Evolutionary conservation across 306 rosid species (phyloP).

Genomic region (Arachis hypogaea): DNA sequence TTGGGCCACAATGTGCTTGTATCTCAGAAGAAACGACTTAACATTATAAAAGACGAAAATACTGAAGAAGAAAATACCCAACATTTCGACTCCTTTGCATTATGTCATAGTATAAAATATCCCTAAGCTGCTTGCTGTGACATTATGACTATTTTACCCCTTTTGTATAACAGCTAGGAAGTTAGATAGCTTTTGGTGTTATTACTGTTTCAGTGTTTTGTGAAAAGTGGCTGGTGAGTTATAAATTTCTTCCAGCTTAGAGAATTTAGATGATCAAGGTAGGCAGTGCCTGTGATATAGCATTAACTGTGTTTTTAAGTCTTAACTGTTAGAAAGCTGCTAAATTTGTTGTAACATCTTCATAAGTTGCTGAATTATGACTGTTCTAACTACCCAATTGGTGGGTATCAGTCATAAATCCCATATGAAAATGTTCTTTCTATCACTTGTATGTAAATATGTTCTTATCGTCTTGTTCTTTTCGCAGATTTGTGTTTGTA

Average conservation of each 20-base stretch:
- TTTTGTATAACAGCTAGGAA: constrained; percentile 12
- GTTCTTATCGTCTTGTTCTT: constrained; percentile 38
- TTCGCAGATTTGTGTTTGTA: constrained; percentile 65
- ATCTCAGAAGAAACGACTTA: not conserved
- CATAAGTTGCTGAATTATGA: too few relatives aligned
- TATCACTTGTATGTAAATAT: constrained; percentile 23
- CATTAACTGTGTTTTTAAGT: constrained; percentile 1
- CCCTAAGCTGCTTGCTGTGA: constrained; percentile 16
- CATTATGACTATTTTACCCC: constrained; percentile 8
- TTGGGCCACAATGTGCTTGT: not conserved
- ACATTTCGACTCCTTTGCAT: constrained; percentile 9
- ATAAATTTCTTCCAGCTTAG: constrained; percentile 12
- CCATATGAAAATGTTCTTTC: constrained; percentile 25
- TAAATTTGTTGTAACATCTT: not conserved
- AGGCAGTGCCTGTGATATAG: not conserved
- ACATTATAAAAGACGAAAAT: not conserved
- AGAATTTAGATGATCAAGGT: constrained; percentile 28
- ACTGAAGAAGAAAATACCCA: constrained; percentile 22
- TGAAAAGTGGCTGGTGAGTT: constrained; percentile 16
- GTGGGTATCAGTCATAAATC: constrained; percentile 23
- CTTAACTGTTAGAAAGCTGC: constrained; percentile 20
- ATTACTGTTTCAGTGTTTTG: constrained; percentile 12
- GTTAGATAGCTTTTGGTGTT: constrained; percentile 3
- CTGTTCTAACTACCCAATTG: not conserved
- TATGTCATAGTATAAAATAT: not conserved